These are phyloP conservation scores for Danielia oregonensis DNA, from an alignment of 805 yeast genomes.

Conservation along the genomic window DNA sequence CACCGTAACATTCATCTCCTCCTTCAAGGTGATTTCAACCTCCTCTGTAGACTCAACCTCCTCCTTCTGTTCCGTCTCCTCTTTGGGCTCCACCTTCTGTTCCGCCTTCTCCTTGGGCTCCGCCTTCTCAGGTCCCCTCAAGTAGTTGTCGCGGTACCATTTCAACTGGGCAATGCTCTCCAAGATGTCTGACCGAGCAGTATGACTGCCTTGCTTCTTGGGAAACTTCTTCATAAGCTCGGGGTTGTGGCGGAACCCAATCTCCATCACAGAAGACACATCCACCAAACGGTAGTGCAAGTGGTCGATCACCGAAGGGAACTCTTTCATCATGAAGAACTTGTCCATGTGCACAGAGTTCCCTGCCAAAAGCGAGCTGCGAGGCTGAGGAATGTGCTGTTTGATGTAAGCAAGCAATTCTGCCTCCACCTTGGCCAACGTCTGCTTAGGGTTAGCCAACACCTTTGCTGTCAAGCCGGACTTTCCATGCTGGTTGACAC, in stretches of 20 bases:
- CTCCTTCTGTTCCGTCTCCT: neutral
- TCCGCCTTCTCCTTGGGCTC: neutral
- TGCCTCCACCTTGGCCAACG: constrained; percentile 56
- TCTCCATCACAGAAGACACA: constrained; percentile 82
- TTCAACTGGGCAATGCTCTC: constrained; percentile 83
- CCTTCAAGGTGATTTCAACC: neutral
- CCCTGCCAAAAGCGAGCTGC: constrained; percentile 79
- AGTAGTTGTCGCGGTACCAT: constrained; percentile 71
- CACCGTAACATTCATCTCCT: neutral
- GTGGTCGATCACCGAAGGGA: constrained; percentile 67
- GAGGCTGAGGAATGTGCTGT: constrained; percentile 46
- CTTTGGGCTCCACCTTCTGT: neutral
- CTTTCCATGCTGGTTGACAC: constrained; percentile 71
- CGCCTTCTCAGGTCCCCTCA: constrained; percentile 23
- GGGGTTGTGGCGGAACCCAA: constrained; percentile 75
- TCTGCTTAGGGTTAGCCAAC: constrained; percentile 47
- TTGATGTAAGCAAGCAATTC: constrained; percentile 63
- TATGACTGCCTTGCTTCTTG: constrained; percentile 66
- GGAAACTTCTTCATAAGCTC: constrained; percentile 54
- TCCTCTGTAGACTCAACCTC: neutral
- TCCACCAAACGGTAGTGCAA: constrained; percentile 79
- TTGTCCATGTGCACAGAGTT: constrained; percentile 91
- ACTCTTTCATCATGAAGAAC: constrained; percentile 74
- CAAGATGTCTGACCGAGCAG: constrained; percentile 83
- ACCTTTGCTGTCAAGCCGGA: constrained; percentile 77